A percentile compares a stretch with the other conserved stretches of the same genome.
Evolutionary conservation across 257 asterid genomes (phyloP).

Genomic region (Buddleja alternifolia): DNA sequence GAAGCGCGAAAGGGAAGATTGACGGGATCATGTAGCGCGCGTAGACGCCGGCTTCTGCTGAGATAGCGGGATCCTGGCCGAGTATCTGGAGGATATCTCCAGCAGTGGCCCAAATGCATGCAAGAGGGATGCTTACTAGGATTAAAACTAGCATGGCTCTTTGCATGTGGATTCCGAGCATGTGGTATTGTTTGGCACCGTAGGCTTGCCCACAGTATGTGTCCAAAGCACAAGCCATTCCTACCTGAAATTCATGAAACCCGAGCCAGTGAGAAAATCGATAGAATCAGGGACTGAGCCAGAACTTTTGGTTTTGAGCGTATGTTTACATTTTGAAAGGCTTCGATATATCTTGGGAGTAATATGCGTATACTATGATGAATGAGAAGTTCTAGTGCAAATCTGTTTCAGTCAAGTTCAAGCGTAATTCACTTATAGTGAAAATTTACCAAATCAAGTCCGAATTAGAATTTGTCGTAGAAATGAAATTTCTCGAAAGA

Average conservation of each 20-base stretch:
- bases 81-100: conserved; percentile 50
- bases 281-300: no score
- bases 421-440: no score
- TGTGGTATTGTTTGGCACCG: conserved; percentile 68
- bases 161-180: conserved; percentile 72
- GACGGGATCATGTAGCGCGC: conserved; percentile 61
- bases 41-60: conserved; percentile 63
- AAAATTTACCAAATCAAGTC: no score
- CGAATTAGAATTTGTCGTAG: no score
- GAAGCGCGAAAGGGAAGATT: conserved; percentile 62
- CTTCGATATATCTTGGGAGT: no score
- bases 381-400: no score
- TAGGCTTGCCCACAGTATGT: conserved; percentile 72
- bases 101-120: conserved; percentile 65
- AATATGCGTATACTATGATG: no score
- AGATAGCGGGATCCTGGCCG: conserved; percentile 68
- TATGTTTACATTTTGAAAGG: no score
- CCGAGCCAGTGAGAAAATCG: no score
- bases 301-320: no score
- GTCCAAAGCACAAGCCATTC: conserved; percentile 70
- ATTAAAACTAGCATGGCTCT: conserved; percentile 66
- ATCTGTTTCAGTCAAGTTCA: no score
- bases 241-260: conserved; percentile 46
- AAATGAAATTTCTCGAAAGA: no score
- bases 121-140: conserved; percentile 51